Evolutionary conservation across 2,329 filamentous ascomycete genomes (phyloP).

Genomic region (Phoma sp.): DNA sequence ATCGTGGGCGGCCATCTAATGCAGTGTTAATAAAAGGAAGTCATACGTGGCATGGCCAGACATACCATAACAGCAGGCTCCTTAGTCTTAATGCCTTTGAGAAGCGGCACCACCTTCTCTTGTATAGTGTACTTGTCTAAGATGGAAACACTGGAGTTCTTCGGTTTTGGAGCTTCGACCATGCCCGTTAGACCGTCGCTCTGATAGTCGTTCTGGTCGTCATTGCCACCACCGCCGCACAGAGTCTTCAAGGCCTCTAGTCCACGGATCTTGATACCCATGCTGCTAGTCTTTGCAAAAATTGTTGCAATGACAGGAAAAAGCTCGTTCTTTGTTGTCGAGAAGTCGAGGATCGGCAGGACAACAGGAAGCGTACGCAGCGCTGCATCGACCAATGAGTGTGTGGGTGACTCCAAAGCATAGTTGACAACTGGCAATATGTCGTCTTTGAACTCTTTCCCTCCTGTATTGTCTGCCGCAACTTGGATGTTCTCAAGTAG

Average conservation of each 20-base stretch:
- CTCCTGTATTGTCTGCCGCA: slow-evolving; percentile 80
- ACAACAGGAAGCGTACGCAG: slow-evolving; percentile 78
- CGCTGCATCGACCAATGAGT: slow-evolving; percentile 85
- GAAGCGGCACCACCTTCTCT: slow-evolving; percentile 90
- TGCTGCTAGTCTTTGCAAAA: slow-evolving; percentile 90
- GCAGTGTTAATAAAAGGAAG: neutral
- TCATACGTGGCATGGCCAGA: neutral
- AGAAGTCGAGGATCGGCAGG: slow-evolving; percentile 91
- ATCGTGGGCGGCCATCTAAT: slow-evolving; percentile 76
- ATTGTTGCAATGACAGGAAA: slow-evolving; percentile 91
- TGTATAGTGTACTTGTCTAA: slow-evolving; percentile 98
- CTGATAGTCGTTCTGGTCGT: slow-evolving; percentile 40
- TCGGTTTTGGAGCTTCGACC: slow-evolving; percentile 60
- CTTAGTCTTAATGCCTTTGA: slow-evolving; percentile 95
- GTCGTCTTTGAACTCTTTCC: slow-evolving; percentile 95
- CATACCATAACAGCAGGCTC: slow-evolving; percentile 89
- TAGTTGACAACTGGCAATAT: slow-evolving; percentile 85
- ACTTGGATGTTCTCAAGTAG: slow-evolving; percentile 81
- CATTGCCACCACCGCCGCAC: slow-evolving; percentile 77
- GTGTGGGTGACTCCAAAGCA: slow-evolving; percentile 86
- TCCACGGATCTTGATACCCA: slow-evolving; percentile 92
- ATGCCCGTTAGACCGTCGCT: slow-evolving; percentile 81
- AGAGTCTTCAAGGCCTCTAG: slow-evolving; percentile 89
- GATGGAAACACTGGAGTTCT: slow-evolving; percentile 73
- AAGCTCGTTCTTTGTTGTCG: slow-evolving; percentile 94